Evolutionary conservation across 169 alveolate species (phyloP).

Genomic region (Cryptosporidium canis): DNA sequence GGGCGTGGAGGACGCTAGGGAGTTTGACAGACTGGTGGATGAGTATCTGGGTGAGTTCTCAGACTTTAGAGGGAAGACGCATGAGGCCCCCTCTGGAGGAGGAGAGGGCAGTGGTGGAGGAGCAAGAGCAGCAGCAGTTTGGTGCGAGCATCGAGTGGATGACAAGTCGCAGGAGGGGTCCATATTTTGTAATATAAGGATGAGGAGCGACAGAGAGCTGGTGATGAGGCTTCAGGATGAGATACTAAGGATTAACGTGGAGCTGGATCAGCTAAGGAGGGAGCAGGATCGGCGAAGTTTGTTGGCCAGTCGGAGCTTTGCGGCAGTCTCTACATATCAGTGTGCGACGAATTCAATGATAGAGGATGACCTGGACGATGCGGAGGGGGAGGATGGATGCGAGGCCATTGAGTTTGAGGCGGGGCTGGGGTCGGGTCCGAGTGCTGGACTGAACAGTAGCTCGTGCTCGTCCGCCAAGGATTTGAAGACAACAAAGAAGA

Average conservation of each 20-base stretch:
- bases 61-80: neutral
- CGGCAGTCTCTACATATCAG: no score
- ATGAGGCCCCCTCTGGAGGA: neutral
- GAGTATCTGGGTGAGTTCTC: neutral
- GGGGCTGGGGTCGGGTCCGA: neutral
- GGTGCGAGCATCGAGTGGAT: neutral
- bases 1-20: neutral
- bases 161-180: neutral
- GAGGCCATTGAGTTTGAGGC: slow-evolving; percentile 18
- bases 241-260: slow-evolving; percentile 20
- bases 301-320: neutral
- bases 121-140: neutral
- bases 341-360: neutral
- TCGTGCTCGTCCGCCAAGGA: slow-evolving; percentile 7
- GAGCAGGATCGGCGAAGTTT: slow-evolving; percentile 9
- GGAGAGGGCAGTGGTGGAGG: neutral
- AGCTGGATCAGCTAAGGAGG: neutral
- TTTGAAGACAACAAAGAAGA: slow-evolving; percentile 8
- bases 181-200: slow-evolving; percentile 5
- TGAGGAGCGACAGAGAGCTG: neutral
- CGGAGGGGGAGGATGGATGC: neutral
- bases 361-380: slow-evolving; percentile 52
- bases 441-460: neutral
- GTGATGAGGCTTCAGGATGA: slow-evolving; percentile 30
- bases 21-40: slow-evolving; percentile 9